These are phyloP conservation scores for Backusella tarrabulga DNA, from an alignment of 192 early-diverging fungal species.

Conservation along the genomic window DNA sequence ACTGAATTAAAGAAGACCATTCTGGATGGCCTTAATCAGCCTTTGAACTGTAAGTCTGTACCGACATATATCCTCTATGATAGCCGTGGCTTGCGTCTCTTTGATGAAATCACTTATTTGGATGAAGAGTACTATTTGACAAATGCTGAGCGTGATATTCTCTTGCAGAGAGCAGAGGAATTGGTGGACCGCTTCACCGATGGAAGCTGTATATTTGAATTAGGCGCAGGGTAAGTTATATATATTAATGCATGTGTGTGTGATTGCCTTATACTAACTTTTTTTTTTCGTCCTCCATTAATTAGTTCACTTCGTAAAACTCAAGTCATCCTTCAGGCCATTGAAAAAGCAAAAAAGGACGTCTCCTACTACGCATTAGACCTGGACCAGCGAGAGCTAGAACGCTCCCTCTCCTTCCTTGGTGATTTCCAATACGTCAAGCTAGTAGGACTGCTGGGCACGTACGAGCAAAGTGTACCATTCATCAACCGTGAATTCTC, in stretches of 20 bases:
- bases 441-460: constrained; percentile 81
- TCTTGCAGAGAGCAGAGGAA: constrained; percentile 57
- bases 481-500: constrained; percentile 43
- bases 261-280: not conserved
- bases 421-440: constrained; percentile 65
- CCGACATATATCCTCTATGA: constrained; percentile 89
- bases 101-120: constrained; percentile 87
- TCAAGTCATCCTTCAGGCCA: constrained; percentile 71
- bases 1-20: constrained; percentile 26
- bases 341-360: constrained; percentile 58
- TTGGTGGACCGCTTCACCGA: constrained; percentile 64
- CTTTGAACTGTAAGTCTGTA: constrained; percentile 49
- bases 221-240: constrained; percentile 77
- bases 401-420: constrained; percentile 65
- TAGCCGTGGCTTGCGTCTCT: constrained; percentile 78
- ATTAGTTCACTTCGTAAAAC: constrained; percentile 85
- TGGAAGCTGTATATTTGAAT: constrained; percentile 77
- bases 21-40: constrained; percentile 18
- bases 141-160: constrained; percentile 81
- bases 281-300: not conserved
- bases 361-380: constrained; percentile 91
- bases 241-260: not conserved
- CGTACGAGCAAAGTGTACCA: constrained; percentile 81
- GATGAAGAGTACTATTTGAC: constrained; percentile 86
- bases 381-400: constrained; percentile 77